Base-by-base conservation (phyloP, 164 flowering plant species). In the Magnolia changhungtana region DNA sequence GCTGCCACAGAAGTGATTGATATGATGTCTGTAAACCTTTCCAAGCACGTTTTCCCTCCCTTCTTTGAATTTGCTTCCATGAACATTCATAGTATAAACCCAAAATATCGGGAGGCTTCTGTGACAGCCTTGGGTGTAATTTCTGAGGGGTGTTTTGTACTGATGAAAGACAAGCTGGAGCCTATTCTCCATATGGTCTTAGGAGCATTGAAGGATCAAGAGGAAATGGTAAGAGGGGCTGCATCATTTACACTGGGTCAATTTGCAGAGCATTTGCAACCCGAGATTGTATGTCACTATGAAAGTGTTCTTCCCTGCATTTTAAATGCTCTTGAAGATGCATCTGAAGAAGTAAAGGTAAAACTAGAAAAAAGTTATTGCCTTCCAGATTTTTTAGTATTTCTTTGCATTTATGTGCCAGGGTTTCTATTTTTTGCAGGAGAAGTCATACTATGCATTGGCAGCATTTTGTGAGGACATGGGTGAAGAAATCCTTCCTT, bases 1-100 rank as follows among this genome's bases (percentile, higher is more conserved):
- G 93, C 96, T 83, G 98, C 97, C 82, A 96, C 98, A 19, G 98
- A 95, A 89, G 98, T 95, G 79, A 88, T 95, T 77, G 98, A 95
- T 75, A 93, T 95, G 2, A 91, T 93, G 94, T 95, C 97, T 75
- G 24, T 91, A 70, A 92, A 85, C 81, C 88, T 95, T 73, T 72
- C 99, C 73, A 93, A 91, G 81, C 97, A 88, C 74, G 96, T 95
- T 8, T 94, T 91, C 66, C 82, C 88, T 29, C 95, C 96, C 27
- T 89, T 95, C 71, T 82, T 93, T 78, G 98, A 95, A 79, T 95
- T 95, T 87, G 83, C 99, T 80, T 93, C 99, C 37, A 1, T 90
- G 45, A 90, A 90, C 82, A 78, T 84, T 88, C 92, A 89, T 76
- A 91, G 80, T 79, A 76, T 80, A 37, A 89, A 91, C 79, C 94